Percentiles rank a stretch among this genome's conserved stretches.
Evolutionary conservation across 2,329 filamentous ascomycete species (phyloP).

Genomic region (Pseudogymnoascus sp.): DNA sequence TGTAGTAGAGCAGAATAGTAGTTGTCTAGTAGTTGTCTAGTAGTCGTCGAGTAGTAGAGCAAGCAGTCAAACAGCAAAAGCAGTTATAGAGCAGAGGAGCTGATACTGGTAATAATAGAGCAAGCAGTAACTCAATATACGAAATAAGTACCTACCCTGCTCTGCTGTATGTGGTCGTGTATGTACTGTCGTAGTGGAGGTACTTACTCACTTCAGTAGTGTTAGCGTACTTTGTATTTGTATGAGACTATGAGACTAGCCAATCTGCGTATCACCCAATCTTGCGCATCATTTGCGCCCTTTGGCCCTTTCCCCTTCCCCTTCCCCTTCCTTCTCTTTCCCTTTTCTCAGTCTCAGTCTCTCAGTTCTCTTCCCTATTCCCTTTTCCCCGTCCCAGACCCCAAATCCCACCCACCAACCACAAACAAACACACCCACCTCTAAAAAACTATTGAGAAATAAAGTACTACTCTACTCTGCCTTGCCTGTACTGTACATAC

Average conservation of each 20-base stretch:
- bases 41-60: too few relatives aligned
- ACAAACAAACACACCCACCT: neutral
- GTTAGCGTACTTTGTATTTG: neutral
- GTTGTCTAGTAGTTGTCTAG: too few relatives aligned
- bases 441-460: too few relatives aligned
- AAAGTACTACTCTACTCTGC: too few relatives aligned
- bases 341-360: too few relatives aligned
- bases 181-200: neutral
- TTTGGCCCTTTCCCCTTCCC: neutral
- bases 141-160: neutral
- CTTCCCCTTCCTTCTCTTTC: neutral
- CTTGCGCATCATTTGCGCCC: neutral
- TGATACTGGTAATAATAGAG: too few relatives aligned
- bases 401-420: neutral
- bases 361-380: too few relatives aligned
- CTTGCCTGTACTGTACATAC: neutral
- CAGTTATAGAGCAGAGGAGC: too few relatives aligned
- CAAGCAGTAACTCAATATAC: too few relatives aligned
- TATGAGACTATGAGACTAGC: constrained; percentile 5
- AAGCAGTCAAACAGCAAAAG: too few relatives aligned
- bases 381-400: neutral
- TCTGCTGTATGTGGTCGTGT: neutral
- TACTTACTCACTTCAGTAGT: too few relatives aligned
- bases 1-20: neutral
- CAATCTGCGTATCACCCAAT: constrained; percentile 9